Conservation (phyloP, 2,329 filamentous ascomycete species). For the Xylaria sp. region DNA sequence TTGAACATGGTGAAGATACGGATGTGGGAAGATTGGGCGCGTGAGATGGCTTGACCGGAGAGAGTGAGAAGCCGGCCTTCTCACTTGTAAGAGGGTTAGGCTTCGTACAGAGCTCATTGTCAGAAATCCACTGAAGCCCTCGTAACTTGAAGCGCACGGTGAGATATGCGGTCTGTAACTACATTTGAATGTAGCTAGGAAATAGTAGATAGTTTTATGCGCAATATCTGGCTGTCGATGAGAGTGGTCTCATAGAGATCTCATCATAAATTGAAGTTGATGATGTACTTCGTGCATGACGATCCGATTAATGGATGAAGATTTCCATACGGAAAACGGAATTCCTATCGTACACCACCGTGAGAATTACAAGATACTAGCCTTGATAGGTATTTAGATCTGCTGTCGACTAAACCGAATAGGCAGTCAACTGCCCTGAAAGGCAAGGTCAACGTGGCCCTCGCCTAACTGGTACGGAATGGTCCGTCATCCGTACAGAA, state of each 20-base stretch:
- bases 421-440: too few relatives aligned
- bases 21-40: not conserved
- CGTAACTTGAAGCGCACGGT: not conserved
- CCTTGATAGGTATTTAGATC: too few relatives aligned
- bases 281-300: too few relatives aligned
- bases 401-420: too few relatives aligned
- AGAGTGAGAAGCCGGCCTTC: not conserved
- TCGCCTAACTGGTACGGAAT: too few relatives aligned
- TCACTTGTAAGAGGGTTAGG: not conserved
- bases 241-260: not conserved
- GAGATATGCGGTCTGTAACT: not conserved
- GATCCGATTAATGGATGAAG: too few relatives aligned
- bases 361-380: too few relatives aligned
- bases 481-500: too few relatives aligned
- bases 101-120: constrained; percentile 11
- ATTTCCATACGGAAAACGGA: too few relatives aligned
- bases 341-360: too few relatives aligned
- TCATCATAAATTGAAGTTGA: not conserved
- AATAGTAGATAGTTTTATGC: not conserved
- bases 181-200: not conserved
- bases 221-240: not conserved
- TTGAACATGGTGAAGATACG: not conserved
- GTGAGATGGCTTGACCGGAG: not conserved
- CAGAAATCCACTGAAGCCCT: not conserved
- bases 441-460: too few relatives aligned